These are phyloP conservation scores for Naganishia kalamii DNA, from an alignment of 768 basidiomycete species.

Conservation along the genomic window DNA sequence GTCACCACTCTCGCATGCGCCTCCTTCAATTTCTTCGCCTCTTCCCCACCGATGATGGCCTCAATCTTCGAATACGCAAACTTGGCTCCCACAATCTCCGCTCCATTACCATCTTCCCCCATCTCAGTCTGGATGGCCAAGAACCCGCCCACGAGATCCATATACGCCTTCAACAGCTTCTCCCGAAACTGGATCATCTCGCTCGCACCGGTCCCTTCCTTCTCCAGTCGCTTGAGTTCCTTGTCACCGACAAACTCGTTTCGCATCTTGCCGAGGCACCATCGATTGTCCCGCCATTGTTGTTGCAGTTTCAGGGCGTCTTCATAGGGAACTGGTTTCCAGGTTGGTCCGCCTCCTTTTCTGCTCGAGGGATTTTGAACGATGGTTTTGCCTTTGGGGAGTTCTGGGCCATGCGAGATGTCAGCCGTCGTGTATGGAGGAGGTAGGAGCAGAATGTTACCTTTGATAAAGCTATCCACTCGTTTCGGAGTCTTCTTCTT, in stretches of 20 bases:
- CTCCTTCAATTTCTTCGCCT: slow-evolving; percentile 1
- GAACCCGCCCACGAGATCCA: background rate
- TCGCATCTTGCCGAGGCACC: slow-evolving; percentile 1
- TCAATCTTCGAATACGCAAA: slow-evolving; percentile 3
- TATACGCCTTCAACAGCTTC: background rate
- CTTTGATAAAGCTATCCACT: background rate
- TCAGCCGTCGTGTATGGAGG: background rate
- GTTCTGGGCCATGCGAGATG: background rate
- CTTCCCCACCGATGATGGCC: background rate
- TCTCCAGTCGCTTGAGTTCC: background rate
- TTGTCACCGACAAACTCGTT: slow-evolving; percentile 11
- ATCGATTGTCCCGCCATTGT: background rate
- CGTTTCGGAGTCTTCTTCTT: background rate
- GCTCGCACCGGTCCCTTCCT: background rate
- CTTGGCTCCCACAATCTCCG: background rate
- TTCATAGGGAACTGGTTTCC: background rate
- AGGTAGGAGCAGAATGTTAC: background rate
- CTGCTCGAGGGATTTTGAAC: background rate
- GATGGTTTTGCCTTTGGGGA: background rate
- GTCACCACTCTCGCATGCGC: background rate
- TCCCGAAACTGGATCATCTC: background rate
- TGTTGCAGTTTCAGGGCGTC: background rate
- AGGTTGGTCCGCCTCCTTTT: background rate
- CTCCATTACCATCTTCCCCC: background rate
- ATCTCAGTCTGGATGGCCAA: background rate